Conservation (phyloP, 768 basidiomycete genomes). For the Ramaria sp. region DNA sequence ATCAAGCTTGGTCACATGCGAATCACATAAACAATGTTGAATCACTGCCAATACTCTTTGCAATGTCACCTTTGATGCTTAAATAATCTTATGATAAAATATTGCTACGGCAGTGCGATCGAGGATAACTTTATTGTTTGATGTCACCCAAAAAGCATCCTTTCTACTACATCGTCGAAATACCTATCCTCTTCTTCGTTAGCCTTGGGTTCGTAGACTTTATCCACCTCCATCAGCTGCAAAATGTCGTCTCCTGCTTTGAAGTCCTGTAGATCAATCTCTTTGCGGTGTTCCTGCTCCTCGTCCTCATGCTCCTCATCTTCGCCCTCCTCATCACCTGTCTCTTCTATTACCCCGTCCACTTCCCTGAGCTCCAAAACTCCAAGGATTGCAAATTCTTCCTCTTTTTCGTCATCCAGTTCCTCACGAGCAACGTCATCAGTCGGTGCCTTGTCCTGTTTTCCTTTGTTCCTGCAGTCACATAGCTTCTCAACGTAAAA, state of each 20-base stretch:
- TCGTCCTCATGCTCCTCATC: background rate
- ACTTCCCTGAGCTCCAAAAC: background rate
- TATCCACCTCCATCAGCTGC: background rate
- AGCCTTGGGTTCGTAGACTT: background rate
- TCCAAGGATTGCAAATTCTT: constrained; percentile 36
- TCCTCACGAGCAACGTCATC: constrained; percentile 13
- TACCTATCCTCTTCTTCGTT: background rate
- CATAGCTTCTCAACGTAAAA: constrained; percentile 35
- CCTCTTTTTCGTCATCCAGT: constrained; percentile 35
- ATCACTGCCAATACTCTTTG: too few species aligned
- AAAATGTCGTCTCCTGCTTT: background rate
- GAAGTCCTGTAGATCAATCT: background rate
- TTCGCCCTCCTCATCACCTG: background rate
- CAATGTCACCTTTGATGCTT: too few species aligned
- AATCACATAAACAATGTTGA: too few species aligned
- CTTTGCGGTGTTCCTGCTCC: background rate
- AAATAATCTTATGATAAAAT: too few species aligned
- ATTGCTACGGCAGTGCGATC: too few species aligned
- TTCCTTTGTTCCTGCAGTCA: constrained; percentile 21
- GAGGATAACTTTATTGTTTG: too few species aligned
- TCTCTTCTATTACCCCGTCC: background rate
- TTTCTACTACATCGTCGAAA: background rate
- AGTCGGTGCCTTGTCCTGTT: constrained; percentile 11
- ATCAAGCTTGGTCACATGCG: too few species aligned
- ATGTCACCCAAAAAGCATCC: background rate